These are phyloP conservation scores for Ichthyophonus hoferi DNA, from an alignment of 208 protist genomes.

Conservation along the genomic window DNA sequence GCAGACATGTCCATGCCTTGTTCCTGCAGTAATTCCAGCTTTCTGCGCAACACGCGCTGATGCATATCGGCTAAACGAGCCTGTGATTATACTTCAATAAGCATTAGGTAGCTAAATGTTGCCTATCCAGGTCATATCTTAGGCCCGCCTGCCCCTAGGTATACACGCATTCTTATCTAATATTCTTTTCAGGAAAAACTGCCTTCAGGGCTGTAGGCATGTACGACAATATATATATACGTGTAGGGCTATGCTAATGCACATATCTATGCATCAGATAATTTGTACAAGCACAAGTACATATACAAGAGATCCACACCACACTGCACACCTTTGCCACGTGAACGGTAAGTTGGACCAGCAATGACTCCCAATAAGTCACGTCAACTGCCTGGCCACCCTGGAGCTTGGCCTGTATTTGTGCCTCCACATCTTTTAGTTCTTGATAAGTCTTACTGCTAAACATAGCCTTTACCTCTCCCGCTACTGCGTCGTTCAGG, in stretches of 20 bases:
- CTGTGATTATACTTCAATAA: too few relatives aligned
- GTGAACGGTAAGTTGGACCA: constrained; percentile 57
- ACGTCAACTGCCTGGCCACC: constrained; percentile 53
- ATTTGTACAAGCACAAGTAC: too few relatives aligned
- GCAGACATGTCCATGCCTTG: not conserved
- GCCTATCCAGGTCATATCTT: too few relatives aligned
- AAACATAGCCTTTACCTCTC: constrained; percentile 53
- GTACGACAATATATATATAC: too few relatives aligned
- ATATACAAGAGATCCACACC: too few relatives aligned
- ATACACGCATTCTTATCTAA: too few relatives aligned
- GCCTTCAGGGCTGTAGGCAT: too few relatives aligned
- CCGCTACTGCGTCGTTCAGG: constrained; percentile 45
- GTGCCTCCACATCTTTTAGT: constrained; percentile 43
- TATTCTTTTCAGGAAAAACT: too few relatives aligned
- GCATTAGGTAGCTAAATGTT: too few relatives aligned
- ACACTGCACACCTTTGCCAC: constrained; percentile 4
- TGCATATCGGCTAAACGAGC: constrained; percentile 57
- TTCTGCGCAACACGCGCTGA: constrained; percentile 36
- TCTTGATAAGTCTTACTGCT: constrained; percentile 53
- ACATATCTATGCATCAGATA: too few relatives aligned
- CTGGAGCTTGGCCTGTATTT: constrained; percentile 52
- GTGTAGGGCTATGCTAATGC: too few relatives aligned
- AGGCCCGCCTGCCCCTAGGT: too few relatives aligned
- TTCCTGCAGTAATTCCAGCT: constrained; percentile 30
- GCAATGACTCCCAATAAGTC: constrained; percentile 72